Conservation (phyloP, 2,329 filamentous ascomycete genomes). For the Orbilia brochopaga region DNA sequence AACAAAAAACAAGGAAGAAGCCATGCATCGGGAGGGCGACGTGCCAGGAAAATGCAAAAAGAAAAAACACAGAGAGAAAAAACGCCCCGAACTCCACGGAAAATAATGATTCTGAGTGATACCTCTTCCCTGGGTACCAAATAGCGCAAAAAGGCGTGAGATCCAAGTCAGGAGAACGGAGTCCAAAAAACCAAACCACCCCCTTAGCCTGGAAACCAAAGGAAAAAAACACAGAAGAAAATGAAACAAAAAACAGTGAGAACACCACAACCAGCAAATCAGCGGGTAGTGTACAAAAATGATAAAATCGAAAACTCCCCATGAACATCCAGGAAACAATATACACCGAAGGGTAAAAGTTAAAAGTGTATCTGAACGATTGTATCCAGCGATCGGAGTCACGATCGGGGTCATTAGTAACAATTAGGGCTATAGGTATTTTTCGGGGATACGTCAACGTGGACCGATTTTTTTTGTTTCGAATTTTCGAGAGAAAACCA, state of each 20-base stretch:
- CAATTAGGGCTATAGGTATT: slow-evolving; percentile 25
- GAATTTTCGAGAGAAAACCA: neutral
- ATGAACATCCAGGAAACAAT: slow-evolving; percentile 35
- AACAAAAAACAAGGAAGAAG: neutral
- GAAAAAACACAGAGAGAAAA: neutral
- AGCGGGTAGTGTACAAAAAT: slow-evolving; percentile 30
- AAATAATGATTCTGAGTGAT: neutral
- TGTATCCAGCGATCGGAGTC: slow-evolving; percentile 32
- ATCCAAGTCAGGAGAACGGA: neutral
- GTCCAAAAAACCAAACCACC: neutral
- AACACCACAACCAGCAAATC: slow-evolving; percentile 7
- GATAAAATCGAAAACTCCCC: slow-evolving; percentile 30
- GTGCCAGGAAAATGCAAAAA: neutral
- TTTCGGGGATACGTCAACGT: neutral
- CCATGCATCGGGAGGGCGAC: neutral
- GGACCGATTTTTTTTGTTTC: neutral
- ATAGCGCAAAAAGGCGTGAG: neutral
- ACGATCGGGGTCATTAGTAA: neutral
- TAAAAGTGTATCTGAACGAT: slow-evolving; percentile 43
- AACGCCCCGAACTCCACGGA: slow-evolving; percentile 5
- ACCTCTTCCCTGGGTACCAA: neutral
- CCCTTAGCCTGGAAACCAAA: neutral
- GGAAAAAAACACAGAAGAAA: too few species aligned
- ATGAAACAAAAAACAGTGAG: slow-evolving; percentile 1
- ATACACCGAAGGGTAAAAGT: slow-evolving; percentile 43